Evolutionary conservation across 306 rosid species (phyloP).

Genomic region (Erythrophleum fordii): DNA sequence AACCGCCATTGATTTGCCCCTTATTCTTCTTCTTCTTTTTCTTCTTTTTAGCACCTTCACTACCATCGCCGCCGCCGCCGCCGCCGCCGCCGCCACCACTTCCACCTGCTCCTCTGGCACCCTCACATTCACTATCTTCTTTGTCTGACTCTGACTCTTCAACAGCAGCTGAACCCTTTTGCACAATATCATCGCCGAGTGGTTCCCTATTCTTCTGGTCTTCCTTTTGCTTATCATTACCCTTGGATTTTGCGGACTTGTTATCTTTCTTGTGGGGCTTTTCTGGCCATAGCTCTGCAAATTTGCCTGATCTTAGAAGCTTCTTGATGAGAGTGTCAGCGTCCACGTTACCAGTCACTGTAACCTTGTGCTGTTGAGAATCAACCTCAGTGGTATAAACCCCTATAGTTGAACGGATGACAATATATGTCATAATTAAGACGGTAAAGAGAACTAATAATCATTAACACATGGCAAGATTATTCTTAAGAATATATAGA

Average conservation of each 20-base stretch:
- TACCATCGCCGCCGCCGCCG: slow-evolving; percentile 33
- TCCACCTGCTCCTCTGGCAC: slow-evolving; percentile 29
- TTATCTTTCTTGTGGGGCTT: slow-evolving; percentile 44
- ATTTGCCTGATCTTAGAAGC: slow-evolving; percentile 60
- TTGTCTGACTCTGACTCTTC: not conserved
- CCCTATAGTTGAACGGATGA: slow-evolving; percentile 39
- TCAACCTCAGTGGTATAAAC: slow-evolving; percentile 61
- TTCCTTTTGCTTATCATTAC: slow-evolving; percentile 14
- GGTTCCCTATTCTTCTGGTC: slow-evolving; percentile 28
- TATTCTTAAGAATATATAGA: not conserved
- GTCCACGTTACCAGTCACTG: slow-evolving; percentile 67
- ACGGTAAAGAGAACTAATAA: not conserved
- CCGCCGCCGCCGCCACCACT: slow-evolving; percentile 34
- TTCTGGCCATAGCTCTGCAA: slow-evolving; percentile 64
- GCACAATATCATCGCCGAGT: not conserved
- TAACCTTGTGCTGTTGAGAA: slow-evolving; percentile 65
- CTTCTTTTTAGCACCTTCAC: slow-evolving; percentile 22
- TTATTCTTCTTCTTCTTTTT: slow-evolving; percentile 41
- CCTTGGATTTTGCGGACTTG: slow-evolving; percentile 51
- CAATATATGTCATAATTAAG: not conserved
- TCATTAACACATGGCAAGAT: not conserved
- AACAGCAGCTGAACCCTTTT: not conserved
- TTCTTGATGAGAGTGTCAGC: slow-evolving; percentile 58
- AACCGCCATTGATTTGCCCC: slow-evolving; percentile 24
- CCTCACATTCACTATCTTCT: slow-evolving; percentile 26